Conservation (phyloP, 495 filamentous ascomycete species). For the Aspergillus egyptiacus region DNA sequence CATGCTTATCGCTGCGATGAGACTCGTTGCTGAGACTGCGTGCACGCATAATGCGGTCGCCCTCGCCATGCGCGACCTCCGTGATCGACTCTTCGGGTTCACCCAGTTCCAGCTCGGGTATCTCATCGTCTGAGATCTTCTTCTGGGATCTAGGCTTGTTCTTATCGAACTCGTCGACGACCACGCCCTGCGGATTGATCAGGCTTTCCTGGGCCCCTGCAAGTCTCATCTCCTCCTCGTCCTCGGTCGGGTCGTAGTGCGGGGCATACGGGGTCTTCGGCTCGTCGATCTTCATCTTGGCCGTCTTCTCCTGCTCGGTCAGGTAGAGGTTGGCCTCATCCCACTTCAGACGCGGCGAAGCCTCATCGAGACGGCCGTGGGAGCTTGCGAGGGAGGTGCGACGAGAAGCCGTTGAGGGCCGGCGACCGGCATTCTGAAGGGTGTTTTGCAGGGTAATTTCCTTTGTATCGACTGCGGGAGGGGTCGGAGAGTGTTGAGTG, state of each 20-base stretch:
- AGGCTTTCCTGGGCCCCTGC: constrained; percentile 35
- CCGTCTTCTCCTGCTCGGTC: constrained; percentile 87
- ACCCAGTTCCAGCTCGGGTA: constrained; percentile 88
- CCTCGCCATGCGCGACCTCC: constrained; percentile 22
- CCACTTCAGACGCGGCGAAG: constrained; percentile 81
- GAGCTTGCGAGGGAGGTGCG: constrained; percentile 55
- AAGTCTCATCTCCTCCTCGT: constrained; percentile 63
- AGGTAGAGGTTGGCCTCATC: constrained; percentile 96
- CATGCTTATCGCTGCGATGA: constrained; percentile 60
- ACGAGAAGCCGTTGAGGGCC: constrained; percentile 65
- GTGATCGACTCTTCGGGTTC: constrained; percentile 69
- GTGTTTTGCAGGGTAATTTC: constrained; percentile 92
- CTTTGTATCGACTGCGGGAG: constrained; percentile 49
- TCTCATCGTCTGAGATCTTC: constrained; percentile 60
- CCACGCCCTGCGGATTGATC: constrained; percentile 51
- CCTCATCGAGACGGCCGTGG: constrained; percentile 42
- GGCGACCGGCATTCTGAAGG: constrained; percentile 84
- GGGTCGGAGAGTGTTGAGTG: constrained; percentile 24
- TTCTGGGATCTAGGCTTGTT: constrained; percentile 24
- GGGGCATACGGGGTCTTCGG: constrained; percentile 94
- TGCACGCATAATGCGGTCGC: constrained; percentile 42
- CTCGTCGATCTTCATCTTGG: constrained; percentile 98
- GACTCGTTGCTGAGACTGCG: constrained; percentile 45
- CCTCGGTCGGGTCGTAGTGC: constrained; percentile 83
- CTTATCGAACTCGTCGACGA: constrained; percentile 71